Base-by-base conservation (phyloP, 495 filamentous ascomycete genomes). In the Hypoxylon cercidicola region DNA sequence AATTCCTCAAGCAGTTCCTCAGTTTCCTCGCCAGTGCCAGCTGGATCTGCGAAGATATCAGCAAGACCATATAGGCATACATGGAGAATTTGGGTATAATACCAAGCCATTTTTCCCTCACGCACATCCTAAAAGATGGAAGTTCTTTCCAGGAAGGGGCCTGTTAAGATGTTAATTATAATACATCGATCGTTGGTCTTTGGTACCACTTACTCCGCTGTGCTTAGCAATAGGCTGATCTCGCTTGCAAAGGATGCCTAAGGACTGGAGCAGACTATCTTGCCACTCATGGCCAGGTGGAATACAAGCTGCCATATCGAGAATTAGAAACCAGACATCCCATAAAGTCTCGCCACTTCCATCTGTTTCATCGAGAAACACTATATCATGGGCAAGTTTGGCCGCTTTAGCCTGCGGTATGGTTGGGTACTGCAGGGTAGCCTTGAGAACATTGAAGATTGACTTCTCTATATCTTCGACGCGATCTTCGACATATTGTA, bases 281-380 rank as follows among this genome's bases (percentile, higher is more conserved):
- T 54, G 50, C 50, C 28, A 54, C 32, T 15, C 19, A 37, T 54
- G 28, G 8, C 50, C 50, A 41, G 28, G 30, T 13, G 50, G 50
- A 54, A 54, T 19, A 54, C 15, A 54, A 39, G 21, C 13, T 23
- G 35, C 28, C 8, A 32, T 19, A 16, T 54, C 50, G 21, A 37
- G 34, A 37, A 37, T 12, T 9, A 37, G 3, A 11, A 2, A 11
- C 34, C 34, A 37, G 4, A 37, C 11, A 5, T 37, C 13, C 34
- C 34, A 37, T n/a, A 37, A 37, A 2, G 11, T 37, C 13, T 12
- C 34, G 11, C 34, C 11, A n/a, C 2, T 12, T 37, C 11, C 34
- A 37, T 9, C 34, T 37, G 34, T 4, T 37, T 37, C 13, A n/a
- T n/a, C 3, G 34, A 37, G 11, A 9, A 37, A 37, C 3, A 4